Base-by-base conservation (phyloP, 352 stramenopile species). In the Phytophthora cryptogea region DNA sequence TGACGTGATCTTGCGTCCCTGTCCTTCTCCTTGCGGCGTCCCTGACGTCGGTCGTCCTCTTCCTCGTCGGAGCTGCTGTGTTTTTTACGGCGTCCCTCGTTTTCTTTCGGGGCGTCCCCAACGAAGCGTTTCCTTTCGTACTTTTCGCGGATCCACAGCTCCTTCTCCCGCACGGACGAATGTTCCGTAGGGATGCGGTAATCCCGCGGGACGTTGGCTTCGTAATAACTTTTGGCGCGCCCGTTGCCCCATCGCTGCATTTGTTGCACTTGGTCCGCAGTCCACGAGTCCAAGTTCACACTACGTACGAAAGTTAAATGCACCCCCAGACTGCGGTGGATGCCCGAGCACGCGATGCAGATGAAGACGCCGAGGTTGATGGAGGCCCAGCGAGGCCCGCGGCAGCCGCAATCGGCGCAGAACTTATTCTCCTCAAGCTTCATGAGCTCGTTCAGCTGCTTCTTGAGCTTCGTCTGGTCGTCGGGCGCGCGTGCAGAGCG, bases 351-450 rank as follows among this genome's bases (percentile, higher is more conserved):
- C 44, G 89, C 80, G 63, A 97, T 97, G 76, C 94, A 98, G 59
- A 98, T 93, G 71, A 98, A 98, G 17, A 97, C 90, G 28, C 94
- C 94, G 14, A 97, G 70, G 74, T 96, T 98, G 60, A 97, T 95
- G 27, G 86, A 96, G 30, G 91, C 92, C 94, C 94, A 98, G 47
- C 89, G 90, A 27, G 94, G 94, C 0, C 83, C 88, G 54, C 86
- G 87, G 28, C 80, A 88, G 66, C 85, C 76, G 64, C 89, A 97
- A 70, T 97, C 89, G 62, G 88, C 88, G 63, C 89, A 97, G 51
- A 94, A 93, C 69, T 94, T 93, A 75, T 97, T 97, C 47, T 90
- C 88, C 53, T 95, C 86, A n/a, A 84, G 76, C 78, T 97, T 97
- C 50, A 88, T 90, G 57, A 97, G 82, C 48, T 93, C 86, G 51